phyloP scores from a whole-genome alignment of 2,329 filamentous ascomycete species.

The Colletotrichum tropicicola region DNA sequence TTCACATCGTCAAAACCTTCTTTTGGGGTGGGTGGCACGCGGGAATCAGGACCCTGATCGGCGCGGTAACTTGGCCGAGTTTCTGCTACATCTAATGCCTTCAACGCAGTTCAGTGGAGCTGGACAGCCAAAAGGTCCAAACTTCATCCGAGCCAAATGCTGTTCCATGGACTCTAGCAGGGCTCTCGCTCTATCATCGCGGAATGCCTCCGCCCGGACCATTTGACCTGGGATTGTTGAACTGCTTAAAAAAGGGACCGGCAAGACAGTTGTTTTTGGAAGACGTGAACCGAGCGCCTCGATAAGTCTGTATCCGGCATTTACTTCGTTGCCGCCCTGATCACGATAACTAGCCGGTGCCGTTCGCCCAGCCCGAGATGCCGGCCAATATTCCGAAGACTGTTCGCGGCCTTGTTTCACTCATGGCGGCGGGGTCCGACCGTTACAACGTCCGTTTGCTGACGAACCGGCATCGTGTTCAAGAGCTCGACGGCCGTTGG shows the following conservation, averaged over 20 bases:
- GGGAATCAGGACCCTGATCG: conserved; percentile 23
- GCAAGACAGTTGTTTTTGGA: too few relatives aligned
- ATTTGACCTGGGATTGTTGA: background rate
- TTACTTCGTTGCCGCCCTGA: background rate
- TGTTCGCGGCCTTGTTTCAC: background rate
- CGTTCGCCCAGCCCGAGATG: background rate
- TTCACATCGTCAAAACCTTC: conserved; percentile 18
- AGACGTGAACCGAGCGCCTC: background rate
- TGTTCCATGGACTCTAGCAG: background rate
- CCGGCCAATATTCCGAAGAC: background rate
- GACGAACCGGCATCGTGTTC: background rate
- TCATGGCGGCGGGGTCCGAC: background rate
- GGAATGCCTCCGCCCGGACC: background rate
- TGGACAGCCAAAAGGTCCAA: conserved; percentile 3
- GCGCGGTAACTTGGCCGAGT: background rate
- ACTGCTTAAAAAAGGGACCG: background rate
- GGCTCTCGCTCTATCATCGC: background rate
- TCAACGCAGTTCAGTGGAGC: background rate
- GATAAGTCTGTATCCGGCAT: background rate
- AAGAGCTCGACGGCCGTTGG: background rate
- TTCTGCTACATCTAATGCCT: background rate
- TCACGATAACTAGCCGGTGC: background rate
- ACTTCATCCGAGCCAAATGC: conserved; percentile 22
- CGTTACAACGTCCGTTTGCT: background rate
- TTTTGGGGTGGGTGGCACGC: background rate